These are phyloP conservation scores for Populus hybrid DNA, from an alignment of 441 rosid species.

Conservation along the genomic window DNA sequence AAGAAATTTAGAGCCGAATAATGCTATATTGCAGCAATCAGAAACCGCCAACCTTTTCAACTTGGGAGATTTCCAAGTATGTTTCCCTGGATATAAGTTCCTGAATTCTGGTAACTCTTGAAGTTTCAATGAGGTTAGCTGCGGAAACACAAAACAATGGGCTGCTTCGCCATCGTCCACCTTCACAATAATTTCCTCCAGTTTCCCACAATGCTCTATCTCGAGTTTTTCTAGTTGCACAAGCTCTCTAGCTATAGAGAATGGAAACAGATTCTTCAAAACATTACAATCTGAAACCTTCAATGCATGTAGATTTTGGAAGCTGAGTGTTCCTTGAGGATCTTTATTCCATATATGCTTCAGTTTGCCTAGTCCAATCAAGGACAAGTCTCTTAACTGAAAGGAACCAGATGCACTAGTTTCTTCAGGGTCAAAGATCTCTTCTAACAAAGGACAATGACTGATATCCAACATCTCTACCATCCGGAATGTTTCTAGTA, in stretches of 20 bases:
- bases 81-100: constrained; percentile 9
- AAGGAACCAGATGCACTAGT: neutral
- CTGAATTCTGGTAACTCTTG: neutral
- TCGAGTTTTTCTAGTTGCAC: constrained; percentile 13
- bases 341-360: neutral
- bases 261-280: no score
- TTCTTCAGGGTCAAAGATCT: neutral
- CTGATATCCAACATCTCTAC: neutral
- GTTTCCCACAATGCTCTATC: neutral
- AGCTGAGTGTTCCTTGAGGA: neutral
- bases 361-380: neutral
- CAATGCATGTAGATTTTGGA: no score
- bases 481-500: constrained; percentile 2
- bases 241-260: no score
- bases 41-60: neutral
- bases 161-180: neutral
- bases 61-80: neutral
- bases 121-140: neutral
- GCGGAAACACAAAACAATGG: constrained; percentile 12
- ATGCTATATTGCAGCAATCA: neutral
- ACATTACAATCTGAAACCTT: no score
- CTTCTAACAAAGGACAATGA: neutral
- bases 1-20: neutral
- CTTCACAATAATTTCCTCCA: constrained; percentile 6
- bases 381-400: neutral